These are phyloP conservation scores for Pythium vanterpoolii DNA, from an alignment of 352 stramenopile species.

Conservation along the genomic window DNA sequence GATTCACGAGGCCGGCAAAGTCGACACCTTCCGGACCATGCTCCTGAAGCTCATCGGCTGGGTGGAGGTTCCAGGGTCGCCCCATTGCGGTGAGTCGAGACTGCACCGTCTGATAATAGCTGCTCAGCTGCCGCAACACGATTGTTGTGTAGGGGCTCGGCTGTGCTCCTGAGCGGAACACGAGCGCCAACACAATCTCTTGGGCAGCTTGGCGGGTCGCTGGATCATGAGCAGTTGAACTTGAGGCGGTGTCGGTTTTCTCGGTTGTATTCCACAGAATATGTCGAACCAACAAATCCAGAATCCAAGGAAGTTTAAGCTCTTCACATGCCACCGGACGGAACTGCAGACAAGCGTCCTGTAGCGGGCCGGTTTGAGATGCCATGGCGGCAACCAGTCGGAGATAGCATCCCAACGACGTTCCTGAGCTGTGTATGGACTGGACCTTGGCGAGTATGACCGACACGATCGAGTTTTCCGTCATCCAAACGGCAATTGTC, in stretches of 20 bases:
- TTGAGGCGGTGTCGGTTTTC: no score
- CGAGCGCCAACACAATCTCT: neutral
- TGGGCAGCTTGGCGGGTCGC: slow-evolving; percentile 12
- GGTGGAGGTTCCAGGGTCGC: slow-evolving; percentile 58
- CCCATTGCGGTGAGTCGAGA: slow-evolving; percentile 18
- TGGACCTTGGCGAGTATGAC: slow-evolving; percentile 2
- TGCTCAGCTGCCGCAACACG: slow-evolving; percentile 4
- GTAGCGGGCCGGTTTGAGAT: neutral
- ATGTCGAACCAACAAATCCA: neutral
- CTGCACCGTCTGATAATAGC: slow-evolving; percentile 3
- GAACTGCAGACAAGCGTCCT: neutral
- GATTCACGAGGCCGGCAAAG: slow-evolving; percentile 93
- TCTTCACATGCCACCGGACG: neutral
- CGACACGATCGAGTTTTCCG: neutral
- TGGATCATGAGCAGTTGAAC: neutral
- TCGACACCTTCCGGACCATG: neutral
- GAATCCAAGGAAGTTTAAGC: slow-evolving; percentile 1
- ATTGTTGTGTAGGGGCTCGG: neutral
- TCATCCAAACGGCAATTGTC: neutral
- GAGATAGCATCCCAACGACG: neutral
- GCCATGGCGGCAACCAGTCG: slow-evolving; percentile 1
- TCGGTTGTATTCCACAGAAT: slow-evolving; percentile 14
- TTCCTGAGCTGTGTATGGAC: neutral
- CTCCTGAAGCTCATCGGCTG: slow-evolving; percentile 38
- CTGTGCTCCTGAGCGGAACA: neutral